Percentiles rank a stretch among this genome's conserved stretches.
Evolutionary conservation across 75 land plant genomes (phyloP).

Genomic region (Pinus tabuliformis): DNA sequence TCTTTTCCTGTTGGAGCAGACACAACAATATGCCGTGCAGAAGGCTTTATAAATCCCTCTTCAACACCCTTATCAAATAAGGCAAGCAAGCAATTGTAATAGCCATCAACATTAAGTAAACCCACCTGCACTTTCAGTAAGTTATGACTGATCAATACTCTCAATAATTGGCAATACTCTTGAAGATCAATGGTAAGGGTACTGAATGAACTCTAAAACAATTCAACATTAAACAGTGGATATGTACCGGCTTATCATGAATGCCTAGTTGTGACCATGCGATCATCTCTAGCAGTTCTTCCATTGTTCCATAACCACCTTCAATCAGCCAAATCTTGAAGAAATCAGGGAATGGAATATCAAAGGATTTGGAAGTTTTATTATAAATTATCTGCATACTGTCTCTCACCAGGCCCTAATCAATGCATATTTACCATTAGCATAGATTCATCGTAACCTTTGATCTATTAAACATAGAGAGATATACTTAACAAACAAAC

Average conservation of each 20-base stretch:
- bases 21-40: conserved; percentile 64
- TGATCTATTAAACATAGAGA: too few relatives aligned
- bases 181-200: too few relatives aligned
- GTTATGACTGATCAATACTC: too few relatives aligned
- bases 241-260: conserved; percentile 40
- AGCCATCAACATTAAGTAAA: conserved; percentile 87
- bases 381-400: too few relatives aligned
- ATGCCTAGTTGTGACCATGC: conserved; percentile 55
- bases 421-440: too few relatives aligned
- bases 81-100: conserved; percentile 73
- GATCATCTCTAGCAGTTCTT: conserved; percentile 48
- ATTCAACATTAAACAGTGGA: too few relatives aligned
- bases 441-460: too few relatives aligned
- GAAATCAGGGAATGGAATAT: conserved; percentile 1
- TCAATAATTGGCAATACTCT: too few relatives aligned
- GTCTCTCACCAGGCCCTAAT: too few relatives aligned
- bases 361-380: not conserved
- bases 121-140: conserved; percentile 53
- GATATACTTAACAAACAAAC: too few relatives aligned
- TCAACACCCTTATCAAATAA: conserved; percentile 82
- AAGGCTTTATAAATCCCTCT: conserved; percentile 82
- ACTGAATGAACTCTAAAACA: too few relatives aligned
- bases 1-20: conserved; percentile 81
- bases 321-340: conserved; percentile 7
- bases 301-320: conserved; percentile 57